phyloP scores from a whole-genome alignment of 495 filamentous ascomycete species.

The Echria macrotheca region DNA sequence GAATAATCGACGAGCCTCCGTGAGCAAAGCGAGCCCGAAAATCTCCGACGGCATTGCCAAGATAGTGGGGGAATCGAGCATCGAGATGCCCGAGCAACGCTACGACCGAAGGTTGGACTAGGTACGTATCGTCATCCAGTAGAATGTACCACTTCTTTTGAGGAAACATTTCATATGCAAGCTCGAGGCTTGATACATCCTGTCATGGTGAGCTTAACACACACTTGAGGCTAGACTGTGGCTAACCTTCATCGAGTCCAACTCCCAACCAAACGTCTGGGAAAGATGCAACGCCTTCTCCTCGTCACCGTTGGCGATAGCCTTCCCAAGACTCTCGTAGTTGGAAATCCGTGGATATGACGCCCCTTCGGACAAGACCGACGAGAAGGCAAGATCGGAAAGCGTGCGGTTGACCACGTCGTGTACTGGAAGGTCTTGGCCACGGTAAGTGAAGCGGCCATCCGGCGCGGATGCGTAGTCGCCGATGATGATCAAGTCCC shows the following conservation, averaged over 20 bases:
- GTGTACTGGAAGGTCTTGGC: slow-evolving; percentile 25
- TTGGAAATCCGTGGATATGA: slow-evolving; percentile 28
- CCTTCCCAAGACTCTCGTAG: slow-evolving; percentile 31
- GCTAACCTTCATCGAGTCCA: slow-evolving; percentile 44
- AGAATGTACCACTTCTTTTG: slow-evolving; percentile 47
- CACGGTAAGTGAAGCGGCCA: slow-evolving; percentile 18
- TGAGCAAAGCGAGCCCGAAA: slow-evolving; percentile 44
- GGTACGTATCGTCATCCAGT: slow-evolving; percentile 43
- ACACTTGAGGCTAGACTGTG: not conserved
- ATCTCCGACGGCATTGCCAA: slow-evolving; percentile 48
- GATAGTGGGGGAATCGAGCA: slow-evolving; percentile 32
- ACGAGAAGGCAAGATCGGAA: not conserved
- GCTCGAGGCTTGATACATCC: slow-evolving; percentile 41
- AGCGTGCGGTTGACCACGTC: slow-evolving; percentile 35
- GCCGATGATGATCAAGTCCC: slow-evolving; percentile 35
- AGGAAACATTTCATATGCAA: slow-evolving; percentile 35
- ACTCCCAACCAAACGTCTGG: slow-evolving; percentile 39
- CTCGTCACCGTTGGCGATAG: slow-evolving; percentile 30
- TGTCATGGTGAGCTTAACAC: too few relatives aligned
- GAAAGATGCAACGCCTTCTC: slow-evolving; percentile 30
- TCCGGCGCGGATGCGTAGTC: slow-evolving; percentile 27
- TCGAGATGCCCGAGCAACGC: slow-evolving; percentile 37
- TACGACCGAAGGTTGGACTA: slow-evolving; percentile 36
- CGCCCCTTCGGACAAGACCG: slow-evolving; percentile 10
- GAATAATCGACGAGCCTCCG: slow-evolving; percentile 40